Conservation (phyloP, 1,284 basidiomycete species). For the Cutaneotrichosporon cutaneum region DNA sequence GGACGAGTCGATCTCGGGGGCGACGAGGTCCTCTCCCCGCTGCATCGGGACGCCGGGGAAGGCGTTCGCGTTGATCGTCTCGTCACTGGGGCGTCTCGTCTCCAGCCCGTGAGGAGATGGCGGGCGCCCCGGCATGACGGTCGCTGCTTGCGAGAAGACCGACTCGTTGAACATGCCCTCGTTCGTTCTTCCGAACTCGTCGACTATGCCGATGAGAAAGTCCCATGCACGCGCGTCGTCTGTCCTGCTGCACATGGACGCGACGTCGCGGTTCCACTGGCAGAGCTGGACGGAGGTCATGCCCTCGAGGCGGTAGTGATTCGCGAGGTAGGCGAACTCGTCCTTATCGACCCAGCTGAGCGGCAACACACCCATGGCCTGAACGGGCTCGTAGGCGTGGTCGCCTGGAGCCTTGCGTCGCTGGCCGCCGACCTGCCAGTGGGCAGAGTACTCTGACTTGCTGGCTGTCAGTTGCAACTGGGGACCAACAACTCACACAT, state of each 20-base stretch:
- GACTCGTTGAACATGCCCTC: conserved; percentile 33
- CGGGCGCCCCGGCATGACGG: background rate
- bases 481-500: conserved; percentile 60
- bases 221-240: conserved; percentile 69
- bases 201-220: conserved; percentile 62
- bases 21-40: conserved; percentile 12
- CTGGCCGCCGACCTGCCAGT: conserved; percentile 49
- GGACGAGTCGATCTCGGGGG: background rate
- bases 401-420: conserved; percentile 45
- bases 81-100: background rate
- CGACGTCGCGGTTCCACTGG: conserved; percentile 55
- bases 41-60: conserved; percentile 13
- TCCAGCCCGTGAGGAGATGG: conserved; percentile 13
- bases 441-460: conserved; percentile 57
- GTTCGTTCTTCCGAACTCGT: conserved; percentile 36
- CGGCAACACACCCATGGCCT: conserved; percentile 37
- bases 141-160: conserved; percentile 16
- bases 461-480: conserved; percentile 45
- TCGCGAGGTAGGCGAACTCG: conserved; percentile 64
- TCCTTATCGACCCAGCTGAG: conserved; percentile 54
- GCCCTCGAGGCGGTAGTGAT: conserved; percentile 65
- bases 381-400: conserved; percentile 45
- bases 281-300: conserved; percentile 57
- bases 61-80: conserved; percentile 1
- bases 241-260: conserved; percentile 62